These are phyloP conservation scores for Liriodendron chinense DNA, from an alignment of 164 flowering plant genomes.

Conservation along the genomic window DNA sequence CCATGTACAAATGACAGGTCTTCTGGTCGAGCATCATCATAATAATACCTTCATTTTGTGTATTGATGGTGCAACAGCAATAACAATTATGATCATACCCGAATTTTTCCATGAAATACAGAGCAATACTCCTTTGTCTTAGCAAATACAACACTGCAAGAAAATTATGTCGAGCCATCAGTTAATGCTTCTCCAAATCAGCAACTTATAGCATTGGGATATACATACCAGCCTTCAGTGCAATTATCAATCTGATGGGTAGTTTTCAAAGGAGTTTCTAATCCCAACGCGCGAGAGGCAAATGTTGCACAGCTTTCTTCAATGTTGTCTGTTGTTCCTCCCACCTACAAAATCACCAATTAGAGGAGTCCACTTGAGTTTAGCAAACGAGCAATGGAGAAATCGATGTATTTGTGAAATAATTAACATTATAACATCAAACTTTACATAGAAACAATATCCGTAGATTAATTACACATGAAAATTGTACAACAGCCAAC, in stretches of 20 bases:
- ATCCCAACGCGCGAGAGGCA: constrained; percentile 84
- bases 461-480: no score
- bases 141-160: constrained; percentile 83
- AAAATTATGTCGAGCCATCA: constrained; percentile 12
- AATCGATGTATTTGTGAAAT: no score
- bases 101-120: constrained; percentile 77
- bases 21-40: not conserved
- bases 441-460: no score
- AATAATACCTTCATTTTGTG: not conserved
- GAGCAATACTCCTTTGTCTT: constrained; percentile 88
- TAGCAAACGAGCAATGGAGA: not conserved
- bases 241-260: constrained; percentile 99
- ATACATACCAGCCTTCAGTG: constrained; percentile 85
- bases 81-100: constrained; percentile 44
- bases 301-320: constrained; percentile 95
- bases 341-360: constrained; percentile 48
- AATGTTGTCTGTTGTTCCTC: constrained; percentile 89
- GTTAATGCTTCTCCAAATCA: not conserved
- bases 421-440: not conserved
- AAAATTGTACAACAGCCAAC: no score
- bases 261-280: constrained; percentile 55
- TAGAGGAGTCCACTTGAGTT: not conserved
- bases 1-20: not conserved
- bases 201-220: not conserved
- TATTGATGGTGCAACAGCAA: not conserved